Base-by-base conservation (phyloP, 2,329 filamentous ascomycete species). In the Colletotrichum tanaceti region DNA sequence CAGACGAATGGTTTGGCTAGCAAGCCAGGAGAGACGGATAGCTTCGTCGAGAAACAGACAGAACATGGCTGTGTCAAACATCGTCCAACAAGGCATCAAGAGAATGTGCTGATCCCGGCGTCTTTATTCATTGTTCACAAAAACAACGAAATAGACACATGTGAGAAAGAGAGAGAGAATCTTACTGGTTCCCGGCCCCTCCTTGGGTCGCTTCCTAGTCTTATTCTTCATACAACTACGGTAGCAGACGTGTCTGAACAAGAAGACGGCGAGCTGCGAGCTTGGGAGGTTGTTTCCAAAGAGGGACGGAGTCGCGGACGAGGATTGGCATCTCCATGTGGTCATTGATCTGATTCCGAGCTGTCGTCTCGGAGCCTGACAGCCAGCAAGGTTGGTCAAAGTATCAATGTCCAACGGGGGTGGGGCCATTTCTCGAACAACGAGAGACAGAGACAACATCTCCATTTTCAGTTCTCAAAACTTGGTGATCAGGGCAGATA, bases 231-330 rank as follows among this genome's bases (percentile, higher is more conserved):
- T 52, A 52, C 65, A 49, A 28, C 11, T 50, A 49, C 55, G 55
- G 65, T 57, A 47, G 58, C 65, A 68, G 62, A 38, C 49, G 50
- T 60, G 65, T 68, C 28, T 68, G 62, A 14, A 38, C 54, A 50
- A 65, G 55, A 47, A 59, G 49, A 54, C 22, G 13, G 13, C 53
- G 43, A 22, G 28, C 54, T 43, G 13, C 55, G 20, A 39, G 14
- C 10, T 46, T 2, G 16, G 24, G 10, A 11, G 22, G 35, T 35
- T 61, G 62, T 65, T 65, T 44, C 35, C 22, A 44, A 28, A 35
- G 28, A 35, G 28, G 38, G 24, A 39, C 18, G n/a, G 43, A 32
- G 43, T 47, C 38, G 16, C 35, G 13, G 52, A 16, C 62, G 47
- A 53, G 44, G 41, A 46, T 49, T 49, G 58, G 32, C 35, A 28